These are phyloP conservation scores for Brassica cretica DNA, from an alignment of 345 rosid species.

Conservation along the genomic window DNA sequence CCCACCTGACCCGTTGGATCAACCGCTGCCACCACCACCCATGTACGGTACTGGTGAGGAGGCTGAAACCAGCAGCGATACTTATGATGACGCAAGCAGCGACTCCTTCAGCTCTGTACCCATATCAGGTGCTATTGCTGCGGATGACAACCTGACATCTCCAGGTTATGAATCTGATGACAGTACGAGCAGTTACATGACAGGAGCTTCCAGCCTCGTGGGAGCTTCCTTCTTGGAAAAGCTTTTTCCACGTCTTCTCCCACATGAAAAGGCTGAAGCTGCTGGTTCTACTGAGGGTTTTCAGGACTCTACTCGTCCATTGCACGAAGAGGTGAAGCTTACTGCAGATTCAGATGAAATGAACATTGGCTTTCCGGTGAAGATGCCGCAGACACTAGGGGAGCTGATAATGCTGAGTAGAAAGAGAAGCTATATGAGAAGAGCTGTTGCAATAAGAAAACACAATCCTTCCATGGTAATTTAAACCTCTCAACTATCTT, in stretches of 20 bases:
- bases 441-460: slow-evolving; percentile 57
- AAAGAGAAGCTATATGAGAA: slow-evolving; percentile 69
- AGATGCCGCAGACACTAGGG: slow-evolving; percentile 66
- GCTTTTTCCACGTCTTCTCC: slow-evolving; percentile 73
- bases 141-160: slow-evolving; percentile 42
- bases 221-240: slow-evolving; percentile 81
- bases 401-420: slow-evolving; percentile 85
- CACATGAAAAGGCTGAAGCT: slow-evolving; percentile 42
- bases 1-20: slow-evolving; percentile 24
- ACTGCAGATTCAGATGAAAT: slow-evolving; percentile 27
- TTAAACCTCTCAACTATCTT: neutral
- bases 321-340: slow-evolving; percentile 27
- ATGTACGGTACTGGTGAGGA: slow-evolving; percentile 24
- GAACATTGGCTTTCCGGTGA: slow-evolving; percentile 35
- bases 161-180: slow-evolving; percentile 62
- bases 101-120: slow-evolving; percentile 61
- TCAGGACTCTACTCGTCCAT: slow-evolving; percentile 32
- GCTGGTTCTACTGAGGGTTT: slow-evolving; percentile 15
- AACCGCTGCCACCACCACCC: slow-evolving; percentile 47
- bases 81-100: slow-evolving; percentile 20
- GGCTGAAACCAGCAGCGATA: slow-evolving; percentile 19
- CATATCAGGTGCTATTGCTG: slow-evolving; percentile 49
- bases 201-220: slow-evolving; percentile 62
- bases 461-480: slow-evolving; percentile 60
- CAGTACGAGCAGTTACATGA: slow-evolving; percentile 67